Conservation (phyloP, 352 stramenopile species). For the Phytophthora tubulina region DNA sequence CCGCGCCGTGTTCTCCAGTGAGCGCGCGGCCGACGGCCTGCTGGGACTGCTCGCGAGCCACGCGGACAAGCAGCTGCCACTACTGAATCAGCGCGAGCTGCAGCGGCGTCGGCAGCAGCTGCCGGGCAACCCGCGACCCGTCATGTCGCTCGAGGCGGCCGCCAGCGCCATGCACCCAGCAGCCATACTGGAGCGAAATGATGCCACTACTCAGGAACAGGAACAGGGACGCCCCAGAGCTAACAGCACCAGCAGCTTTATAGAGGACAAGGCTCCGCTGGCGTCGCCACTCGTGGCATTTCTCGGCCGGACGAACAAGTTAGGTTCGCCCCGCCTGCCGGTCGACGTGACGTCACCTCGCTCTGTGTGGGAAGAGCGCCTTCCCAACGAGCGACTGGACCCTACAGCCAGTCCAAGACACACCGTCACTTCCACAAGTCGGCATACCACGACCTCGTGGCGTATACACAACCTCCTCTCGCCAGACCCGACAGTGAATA, state of each 20-base stretch:
- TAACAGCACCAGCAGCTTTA: conserved; percentile 9
- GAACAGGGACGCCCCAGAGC: conserved; percentile 3
- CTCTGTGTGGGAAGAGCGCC: conserved; percentile 49
- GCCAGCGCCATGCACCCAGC: conserved; percentile 32
- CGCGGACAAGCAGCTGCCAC: conserved; percentile 44
- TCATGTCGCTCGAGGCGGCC: conserved; percentile 32
- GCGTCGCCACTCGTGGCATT: conserved; percentile 43
- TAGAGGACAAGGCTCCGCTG: conserved; percentile 34
- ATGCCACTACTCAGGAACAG: conserved; percentile 21
- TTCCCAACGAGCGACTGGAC: conserved; percentile 41
- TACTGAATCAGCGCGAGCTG: conserved; percentile 37
- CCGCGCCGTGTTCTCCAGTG: conserved; percentile 20
- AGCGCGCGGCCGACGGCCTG: conserved; percentile 27
- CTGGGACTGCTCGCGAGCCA: conserved; percentile 43
- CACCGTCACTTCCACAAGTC: conserved; percentile 18
- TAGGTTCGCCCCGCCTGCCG: conserved; percentile 36
- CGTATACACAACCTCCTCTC: conserved; percentile 42
- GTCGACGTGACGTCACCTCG: conserved; percentile 50
- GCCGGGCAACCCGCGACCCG: conserved; percentile 12
- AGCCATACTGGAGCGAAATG: background rate
- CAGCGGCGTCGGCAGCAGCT: conserved; percentile 25
- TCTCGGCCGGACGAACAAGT: conserved; percentile 45
- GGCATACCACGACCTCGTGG: conserved; percentile 33
- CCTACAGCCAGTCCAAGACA: conserved; percentile 48
- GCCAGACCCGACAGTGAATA: conserved; percentile 29